Base-by-base conservation (phyloP, 345 rosid species). In the Erysimum cheiranthoides region DNA sequence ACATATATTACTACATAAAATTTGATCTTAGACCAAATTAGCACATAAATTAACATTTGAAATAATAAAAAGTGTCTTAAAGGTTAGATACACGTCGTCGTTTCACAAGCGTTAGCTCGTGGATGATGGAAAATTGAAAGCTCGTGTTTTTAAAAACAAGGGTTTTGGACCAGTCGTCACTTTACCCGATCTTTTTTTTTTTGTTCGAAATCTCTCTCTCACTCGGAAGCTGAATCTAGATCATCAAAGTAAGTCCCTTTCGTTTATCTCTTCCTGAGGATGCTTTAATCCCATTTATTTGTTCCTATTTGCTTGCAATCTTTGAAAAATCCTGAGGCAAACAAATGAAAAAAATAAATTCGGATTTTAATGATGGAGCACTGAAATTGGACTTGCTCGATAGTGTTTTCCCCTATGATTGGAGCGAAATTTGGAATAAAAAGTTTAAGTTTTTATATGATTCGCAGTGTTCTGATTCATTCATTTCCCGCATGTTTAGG, bases 61-160 rank as follows among this genome's bases (percentile, higher is more conserved):
- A n/a, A n/a, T n/a, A n/a, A n/a, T n/a, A n/a, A 21, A 36, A 40
- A 46, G 79, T 69, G 79, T 43, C 25, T 1, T 42, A 42, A 58
- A 53, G 49, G 12, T 43, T 0, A 6, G 13, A 76, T n/a, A n/a
- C 60, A 70, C 80, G 80, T 61, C 75, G 57, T 76, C 71, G 75
- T 62, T 69, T 76, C 42, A 43, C 65, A 53, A 40, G 49, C 67
- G 79, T 69, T 0, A 50, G 3, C n/a, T 42, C n/a, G 10, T 75
- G 68, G 46, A 18, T 75, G 79, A 61, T 67, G 60, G 73, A 27
- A 61, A 39, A 2, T 3, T 8, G 2, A 9, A 50, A 8, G 4
- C 63, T 35, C 43, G 63, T 10, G 63, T 58, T n/a, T 17, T 6
- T 2, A 56, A 56, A 60, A 36, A 11, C 27, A 6, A 40, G 8